A percentile compares a stretch with the other conserved stretches of the same genome.
Evolutionary conservation across 1,284 basidiomycete genomes (phyloP).

Genomic region (Austroboletus niveus): DNA sequence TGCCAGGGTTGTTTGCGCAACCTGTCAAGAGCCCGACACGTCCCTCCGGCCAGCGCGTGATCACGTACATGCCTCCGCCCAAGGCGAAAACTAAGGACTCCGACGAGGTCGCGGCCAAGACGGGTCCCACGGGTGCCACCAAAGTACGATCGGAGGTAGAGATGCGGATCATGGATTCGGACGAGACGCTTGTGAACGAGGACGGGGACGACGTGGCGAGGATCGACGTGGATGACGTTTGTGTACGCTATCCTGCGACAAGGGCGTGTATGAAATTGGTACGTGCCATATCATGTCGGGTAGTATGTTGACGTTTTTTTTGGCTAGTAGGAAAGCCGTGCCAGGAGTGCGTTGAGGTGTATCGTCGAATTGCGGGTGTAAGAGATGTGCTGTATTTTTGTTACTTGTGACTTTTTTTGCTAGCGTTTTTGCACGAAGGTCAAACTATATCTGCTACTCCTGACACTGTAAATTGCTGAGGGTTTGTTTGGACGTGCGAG

Average conservation of each 20-base stretch:
- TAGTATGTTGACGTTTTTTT: background rate
- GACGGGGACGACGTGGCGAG: conserved; percentile 10
- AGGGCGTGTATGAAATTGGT: conserved; percentile 24
- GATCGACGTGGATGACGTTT: conserved; percentile 21
- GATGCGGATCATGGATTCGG: conserved; percentile 22
- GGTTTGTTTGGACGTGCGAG: too few species aligned
- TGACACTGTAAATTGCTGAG: too few species aligned
- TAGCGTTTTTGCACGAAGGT: too few species aligned
- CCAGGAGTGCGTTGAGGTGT: conserved; percentile 9
- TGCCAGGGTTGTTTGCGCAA: conserved; percentile 30
- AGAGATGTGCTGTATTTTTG: background rate
- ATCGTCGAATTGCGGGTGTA: conserved; percentile 15
- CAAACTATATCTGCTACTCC: too few species aligned
- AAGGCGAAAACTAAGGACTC: conserved; percentile 5
- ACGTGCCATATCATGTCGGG: conserved; percentile 1
- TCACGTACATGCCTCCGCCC: conserved; percentile 49
- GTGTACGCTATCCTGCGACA: conserved; percentile 16
- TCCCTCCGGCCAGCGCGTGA: conserved; percentile 31
- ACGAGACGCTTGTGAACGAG: conserved; percentile 30
- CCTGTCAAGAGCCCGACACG: conserved; percentile 12
- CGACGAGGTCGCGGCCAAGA: background rate
- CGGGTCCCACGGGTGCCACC: background rate
- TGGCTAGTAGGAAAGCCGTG: conserved; percentile 16
- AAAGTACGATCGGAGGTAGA: background rate
- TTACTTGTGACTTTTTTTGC: too few species aligned